A percentile compares a stretch with the other conserved stretches of the same genome.
Evolutionary conservation across 164 flowering plant genomes (phyloP).

Genomic region (Dillenia turbinata): DNA sequence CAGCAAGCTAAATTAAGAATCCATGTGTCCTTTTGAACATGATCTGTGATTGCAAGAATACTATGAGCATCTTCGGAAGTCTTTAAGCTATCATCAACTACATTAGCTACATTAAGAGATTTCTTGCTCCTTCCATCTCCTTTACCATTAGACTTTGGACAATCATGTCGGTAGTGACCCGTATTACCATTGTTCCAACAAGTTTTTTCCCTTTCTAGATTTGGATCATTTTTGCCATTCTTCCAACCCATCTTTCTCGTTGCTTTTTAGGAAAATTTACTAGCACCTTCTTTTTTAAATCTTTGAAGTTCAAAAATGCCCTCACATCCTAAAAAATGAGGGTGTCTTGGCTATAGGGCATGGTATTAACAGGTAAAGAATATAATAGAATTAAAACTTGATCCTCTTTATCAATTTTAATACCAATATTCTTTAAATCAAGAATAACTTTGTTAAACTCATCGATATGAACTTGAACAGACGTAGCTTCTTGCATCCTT

Average conservation of each 20-base stretch:
- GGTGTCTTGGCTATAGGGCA: not conserved
- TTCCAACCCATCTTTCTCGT: not conserved
- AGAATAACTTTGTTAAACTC: not conserved
- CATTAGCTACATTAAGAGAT: not conserved
- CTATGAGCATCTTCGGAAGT: not conserved
- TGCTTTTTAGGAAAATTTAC: no score
- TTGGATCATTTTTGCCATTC: no score
- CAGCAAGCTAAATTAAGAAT: not conserved
- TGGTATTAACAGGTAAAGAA: not conserved
- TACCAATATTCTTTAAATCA: not conserved
- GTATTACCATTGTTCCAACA: not conserved
- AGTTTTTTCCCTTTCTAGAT: no score
- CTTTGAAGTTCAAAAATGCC: not conserved
- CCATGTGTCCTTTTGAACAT: not conserved
- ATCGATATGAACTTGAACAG: not conserved
- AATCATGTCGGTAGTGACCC: not conserved
- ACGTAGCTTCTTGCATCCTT: not conserved
- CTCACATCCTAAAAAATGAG: not conserved
- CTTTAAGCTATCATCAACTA: not conserved
- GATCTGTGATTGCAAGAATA: not conserved
- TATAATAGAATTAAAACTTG: not conserved
- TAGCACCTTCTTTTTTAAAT: not conserved
- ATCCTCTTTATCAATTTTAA: not conserved
- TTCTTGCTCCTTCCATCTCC: not conserved
- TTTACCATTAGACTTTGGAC: not conserved